Evolutionary conservation across 2,329 filamentous ascomycete genomes (phyloP), one percentile per base, ranked within the genome.

Genomic region (Aspergillus novofumigatus): DNA sequence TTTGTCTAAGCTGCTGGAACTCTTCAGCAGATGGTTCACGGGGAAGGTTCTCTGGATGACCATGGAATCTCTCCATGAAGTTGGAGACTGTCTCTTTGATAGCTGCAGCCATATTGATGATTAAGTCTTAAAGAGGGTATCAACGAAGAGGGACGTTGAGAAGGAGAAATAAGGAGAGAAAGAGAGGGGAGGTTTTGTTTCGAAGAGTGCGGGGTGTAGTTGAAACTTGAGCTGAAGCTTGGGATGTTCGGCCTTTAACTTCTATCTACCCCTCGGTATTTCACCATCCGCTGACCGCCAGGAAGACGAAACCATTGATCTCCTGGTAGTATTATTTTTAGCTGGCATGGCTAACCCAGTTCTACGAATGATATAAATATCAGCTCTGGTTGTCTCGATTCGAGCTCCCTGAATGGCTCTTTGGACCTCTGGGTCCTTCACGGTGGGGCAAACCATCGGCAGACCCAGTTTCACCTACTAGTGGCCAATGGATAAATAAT

Each of bases 1-100:
- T 89, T 62, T 87, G 78, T 74, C 84, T 85, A 44, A 95, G 83
- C 65, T 84, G 76, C 55, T 85, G 80, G 67, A 92, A 78, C 70
- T 90, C 83, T 62, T 90, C 84, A 57, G 84, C 74, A 41, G 84
- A 83, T 58, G 90, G 81, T 62, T 75, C 81, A 65, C 71, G 78
- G 64, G 65, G 72, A 59, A 63, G 72, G 65, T 66, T 75, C 71
- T 69, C 72, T 35, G 64, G 50, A 49, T 69, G 63, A 49, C 75
- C 72, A 55, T 78, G 74, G 57, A 83, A 64, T 65, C 78, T 82
- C 64, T 75, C 72, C 53, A 83, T 67, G 51, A 81, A 63, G 58
- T 76, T 81, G 68, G 79, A 77, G 59, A 82, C 73, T 32, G 72
- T 73, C 54, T 75, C 78, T 69, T 73, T 77, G 54, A 78, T 71